Base-by-base conservation (phyloP, 169 alveolate species). In the Cryptosporidium sp. region DNA sequence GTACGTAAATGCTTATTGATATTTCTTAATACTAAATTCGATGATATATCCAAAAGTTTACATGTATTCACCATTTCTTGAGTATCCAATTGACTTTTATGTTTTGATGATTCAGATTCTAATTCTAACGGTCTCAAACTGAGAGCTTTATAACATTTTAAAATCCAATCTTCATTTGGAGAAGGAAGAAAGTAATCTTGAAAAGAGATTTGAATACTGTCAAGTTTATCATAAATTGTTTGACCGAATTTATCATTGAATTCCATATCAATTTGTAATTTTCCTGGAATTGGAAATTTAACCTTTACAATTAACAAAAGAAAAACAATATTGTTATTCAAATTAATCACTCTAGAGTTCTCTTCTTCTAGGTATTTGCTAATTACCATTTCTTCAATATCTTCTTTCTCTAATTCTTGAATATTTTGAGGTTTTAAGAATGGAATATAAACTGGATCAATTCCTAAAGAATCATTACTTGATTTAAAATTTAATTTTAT, bases 161-260 rank as follows among this genome's bases (percentile, higher is more conserved):
- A 18, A 42, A 23, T 16, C 67, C 68, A 35, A 10, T 80, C 4
- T 3, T 80, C 75, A 16, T 8, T n/a, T 16, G 75, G 68, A 23
- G 65, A 65, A 18, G 89, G 89, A 10, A 21, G 60, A 39, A 80
- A 80, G 21, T 60, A 62, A 12, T 80, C 89, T 48, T 80, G 89
- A 80, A 80, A 65, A 16, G 73, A 37, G 10, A 80, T 48, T 1
- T 80, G 37, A 31, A 80, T 45, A 31, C 45, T 65, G 0, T 65
- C 75, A 4, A 65, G 48, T 8, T 80, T 45, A 42, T 42, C 70
- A 7, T 37, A 44, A 31, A 61, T 39, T 39, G 45, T 37, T 1
- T 39, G 48, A 7, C 89, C 89, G 26, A 16, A 65, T 12, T 62
- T 75, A 26, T 80, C 75, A 33, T 65, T 80, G 29, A 80, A 80